These are phyloP conservation scores for Fusarium piperis DNA, from an alignment of 2,329 filamentous ascomycete genomes.

Conservation along the genomic window DNA sequence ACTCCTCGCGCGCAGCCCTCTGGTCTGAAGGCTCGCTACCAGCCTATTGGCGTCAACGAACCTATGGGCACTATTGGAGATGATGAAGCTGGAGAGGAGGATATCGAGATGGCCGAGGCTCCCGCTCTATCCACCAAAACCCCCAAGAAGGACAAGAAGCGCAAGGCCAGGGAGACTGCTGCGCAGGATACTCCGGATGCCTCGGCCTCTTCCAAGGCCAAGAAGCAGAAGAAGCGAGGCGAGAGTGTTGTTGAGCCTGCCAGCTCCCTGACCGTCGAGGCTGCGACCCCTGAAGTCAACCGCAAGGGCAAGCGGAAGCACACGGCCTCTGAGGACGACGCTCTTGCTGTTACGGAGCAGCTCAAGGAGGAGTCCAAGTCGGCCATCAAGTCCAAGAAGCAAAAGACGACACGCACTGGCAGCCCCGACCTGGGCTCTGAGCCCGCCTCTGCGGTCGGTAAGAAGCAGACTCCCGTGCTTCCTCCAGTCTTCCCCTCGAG, in stretches of 20 bases:
- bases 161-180: conserved; percentile 39
- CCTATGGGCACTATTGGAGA: conserved; percentile 51
- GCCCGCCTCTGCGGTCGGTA: conserved; percentile 35
- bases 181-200: conserved; percentile 6
- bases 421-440: conserved; percentile 51
- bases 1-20: conserved; percentile 71
- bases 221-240: conserved; percentile 45
- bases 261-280: conserved; percentile 26
- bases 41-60: conserved; percentile 67
- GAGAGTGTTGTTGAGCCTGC: conserved; percentile 9
- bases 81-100: conserved; percentile 57
- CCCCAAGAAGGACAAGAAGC: conserved; percentile 49
- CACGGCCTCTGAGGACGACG: conserved; percentile 50
- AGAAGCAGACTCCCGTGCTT: conserved; percentile 48
- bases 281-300: conserved; percentile 34
- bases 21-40: conserved; percentile 73
- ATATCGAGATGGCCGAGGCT: conserved; percentile 56
- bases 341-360: conserved; percentile 48
- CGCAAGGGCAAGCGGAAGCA: conserved; percentile 52
- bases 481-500: conserved; percentile 44
- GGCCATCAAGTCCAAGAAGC: conserved; percentile 53
- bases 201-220: conserved; percentile 41
- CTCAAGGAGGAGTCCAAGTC: conserved; percentile 47
- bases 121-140: conserved; percentile 41
- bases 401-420: conserved; percentile 46